Evolutionary conservation across 257 asterid genomes (phyloP).

Genomic region (Henckelia pumila): DNA sequence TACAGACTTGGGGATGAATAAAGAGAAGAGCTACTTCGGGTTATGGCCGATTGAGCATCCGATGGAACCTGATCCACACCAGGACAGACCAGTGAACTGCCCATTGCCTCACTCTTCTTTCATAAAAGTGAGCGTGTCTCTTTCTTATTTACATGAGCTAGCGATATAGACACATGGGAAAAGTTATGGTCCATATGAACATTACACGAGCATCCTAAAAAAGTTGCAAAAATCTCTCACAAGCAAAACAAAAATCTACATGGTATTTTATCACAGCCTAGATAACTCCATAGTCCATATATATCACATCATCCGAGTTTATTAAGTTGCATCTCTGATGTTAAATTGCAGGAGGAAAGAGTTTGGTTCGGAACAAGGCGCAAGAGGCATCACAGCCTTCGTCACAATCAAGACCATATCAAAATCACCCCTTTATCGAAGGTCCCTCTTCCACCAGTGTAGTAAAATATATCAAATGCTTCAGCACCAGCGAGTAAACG

Average conservation of each 20-base stretch:
- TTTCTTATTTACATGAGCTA: neutral
- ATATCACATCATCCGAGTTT: neutral
- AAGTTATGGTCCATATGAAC: too few species aligned
- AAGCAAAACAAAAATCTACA: neutral
- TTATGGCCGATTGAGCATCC: neutral
- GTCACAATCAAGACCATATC: neutral
- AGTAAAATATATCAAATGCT: neutral
- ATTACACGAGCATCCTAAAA: neutral
- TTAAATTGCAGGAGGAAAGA: neutral
- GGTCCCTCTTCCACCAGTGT: neutral
- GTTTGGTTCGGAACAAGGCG: neutral
- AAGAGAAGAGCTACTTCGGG: neutral
- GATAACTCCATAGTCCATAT: neutral
- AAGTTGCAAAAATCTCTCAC: neutral
- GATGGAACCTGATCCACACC: neutral
- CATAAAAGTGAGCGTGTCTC: neutral
- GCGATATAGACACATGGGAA: too few species aligned
- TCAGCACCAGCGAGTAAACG: neutral
- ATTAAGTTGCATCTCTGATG: neutral
- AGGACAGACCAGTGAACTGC: neutral
- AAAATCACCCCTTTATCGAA: neutral
- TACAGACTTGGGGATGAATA: neutral
- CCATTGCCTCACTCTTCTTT: conserved; percentile 1
- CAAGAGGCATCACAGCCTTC: conserved; percentile 1
- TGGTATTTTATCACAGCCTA: neutral